Base-by-base conservation (phyloP, 2,329 filamentous ascomycete species). In the Raffaelea ambrosiae region DNA sequence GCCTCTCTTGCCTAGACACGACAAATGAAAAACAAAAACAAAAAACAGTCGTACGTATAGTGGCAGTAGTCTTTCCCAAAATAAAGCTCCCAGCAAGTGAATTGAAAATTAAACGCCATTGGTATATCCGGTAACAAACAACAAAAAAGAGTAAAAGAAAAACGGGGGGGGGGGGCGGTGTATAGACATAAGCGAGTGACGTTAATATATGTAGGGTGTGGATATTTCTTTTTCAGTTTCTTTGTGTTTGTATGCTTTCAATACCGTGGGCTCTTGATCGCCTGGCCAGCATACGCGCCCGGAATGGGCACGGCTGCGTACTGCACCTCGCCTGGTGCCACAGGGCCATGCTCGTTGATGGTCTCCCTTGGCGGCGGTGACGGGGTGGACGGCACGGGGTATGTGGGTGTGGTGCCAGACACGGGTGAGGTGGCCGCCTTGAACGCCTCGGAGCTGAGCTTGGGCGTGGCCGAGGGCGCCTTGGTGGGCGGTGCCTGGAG, bases 221-320 rank as follows among this genome's bases (percentile, higher is more conserved):
- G 13, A 7, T 29, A 7, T 29, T 13, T 29, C 13, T 29, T 29
- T 29, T 29, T 7, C 26, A 29, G 26, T 29, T 29, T 13, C 13
- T 29, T 29, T 29, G n/a, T n/a, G n/a, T 29, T 29, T 29, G 7
- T 13, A 29, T 29, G 26, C 7, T 29, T 13, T 29, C n/a, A 29
- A 13, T 49, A 47, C 46, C 46, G 69, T 31, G 76, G 74, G 58
- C 70, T 76, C 64, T 70, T 74, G 48, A 79, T 57, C 5, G 71
- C 71, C 49, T 71, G 71, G 43, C 73, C 76, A 7, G 76, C 71
- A 61, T 96, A 96, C 0, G 89, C 86, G 5, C 86, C 86, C 0
- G 91, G 91, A 51, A 96, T 95, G 1, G 90, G 88, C 29, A 96
- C 91, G 20, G 84, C 71, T 13, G 83, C 90, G 64, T 95, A 96